Conservation (phyloP, 305 asterid genomes). For the Rubia tinctorum region DNA sequence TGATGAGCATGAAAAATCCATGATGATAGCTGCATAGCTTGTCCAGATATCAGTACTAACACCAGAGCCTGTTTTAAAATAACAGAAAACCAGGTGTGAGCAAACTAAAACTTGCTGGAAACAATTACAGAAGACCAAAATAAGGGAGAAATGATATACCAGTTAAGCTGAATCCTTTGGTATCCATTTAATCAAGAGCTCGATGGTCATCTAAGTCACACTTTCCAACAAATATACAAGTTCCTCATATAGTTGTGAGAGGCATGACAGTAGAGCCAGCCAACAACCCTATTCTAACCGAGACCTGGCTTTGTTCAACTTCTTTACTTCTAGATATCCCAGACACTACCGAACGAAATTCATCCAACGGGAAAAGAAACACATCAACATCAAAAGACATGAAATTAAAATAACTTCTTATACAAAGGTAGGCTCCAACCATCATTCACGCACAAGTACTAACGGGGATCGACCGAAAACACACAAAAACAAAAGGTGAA, state of each 20-base stretch:
- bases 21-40: conserved; percentile 72
- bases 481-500: not conserved
- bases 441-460: not conserved
- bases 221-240: conserved; percentile 82
- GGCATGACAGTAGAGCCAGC: conserved; percentile 99
- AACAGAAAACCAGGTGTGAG: not conserved
- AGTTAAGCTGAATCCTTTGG: conserved; percentile 61
- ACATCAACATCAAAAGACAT: not conserved
- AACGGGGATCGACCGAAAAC: not conserved
- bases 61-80: conserved; percentile 68
- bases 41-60: conserved; percentile 83
- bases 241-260: conserved; percentile 82
- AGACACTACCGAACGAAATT: conserved; percentile 50
- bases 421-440: not conserved
- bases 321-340: conserved; percentile 77
- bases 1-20: no score
- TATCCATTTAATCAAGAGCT: conserved; percentile 56
- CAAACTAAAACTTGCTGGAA: not conserved
- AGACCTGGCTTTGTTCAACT: conserved; percentile 88
- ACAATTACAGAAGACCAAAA: conserved; percentile 1
- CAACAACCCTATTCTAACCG: conserved; percentile 90
- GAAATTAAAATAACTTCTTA: not conserved
- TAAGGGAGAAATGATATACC: conserved; percentile 36
- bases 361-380: not conserved
- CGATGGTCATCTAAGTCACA: conserved; percentile 53